Percentiles rank a stretch among this genome's conserved stretches.
Evolutionary conservation across 2,329 filamentous ascomycete genomes (phyloP).

Genomic region (Fusarium mangiferae): DNA sequence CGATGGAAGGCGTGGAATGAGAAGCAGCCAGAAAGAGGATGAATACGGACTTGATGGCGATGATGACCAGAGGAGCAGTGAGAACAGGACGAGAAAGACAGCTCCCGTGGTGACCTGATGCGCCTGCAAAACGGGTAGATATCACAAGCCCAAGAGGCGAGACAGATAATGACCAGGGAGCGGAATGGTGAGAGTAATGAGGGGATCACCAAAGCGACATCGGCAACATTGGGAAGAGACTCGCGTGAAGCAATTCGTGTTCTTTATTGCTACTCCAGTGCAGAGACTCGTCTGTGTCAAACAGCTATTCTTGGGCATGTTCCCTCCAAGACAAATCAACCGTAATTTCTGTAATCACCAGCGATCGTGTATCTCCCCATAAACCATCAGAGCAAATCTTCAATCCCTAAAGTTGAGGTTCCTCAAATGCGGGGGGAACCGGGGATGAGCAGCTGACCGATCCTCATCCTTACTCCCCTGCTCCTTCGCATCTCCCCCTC

Average conservation of each 20-base stretch:
- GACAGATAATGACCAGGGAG: background rate
- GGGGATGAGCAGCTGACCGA: background rate
- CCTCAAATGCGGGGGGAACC: background rate
- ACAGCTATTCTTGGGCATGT: background rate
- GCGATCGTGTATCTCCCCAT: background rate
- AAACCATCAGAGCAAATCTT: background rate
- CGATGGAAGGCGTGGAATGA: background rate
- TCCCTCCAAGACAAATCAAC: background rate
- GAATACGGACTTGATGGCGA: background rate
- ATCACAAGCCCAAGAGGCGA: accelerated
- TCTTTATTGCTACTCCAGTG: background rate
- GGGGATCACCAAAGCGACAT: background rate
- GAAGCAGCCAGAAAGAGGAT: no score
- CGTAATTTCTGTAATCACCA: background rate
- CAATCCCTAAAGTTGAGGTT: background rate
- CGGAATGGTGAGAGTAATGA: background rate
- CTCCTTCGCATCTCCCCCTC: background rate
- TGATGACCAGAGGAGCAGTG: background rate
- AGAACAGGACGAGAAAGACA: background rate
- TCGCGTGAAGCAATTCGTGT: background rate
- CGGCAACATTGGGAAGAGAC: accelerated
- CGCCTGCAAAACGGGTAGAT: background rate
- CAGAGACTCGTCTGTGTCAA: background rate
- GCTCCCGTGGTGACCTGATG: no score
- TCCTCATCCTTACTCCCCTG: background rate